Evolutionary conservation across 768 basidiomycete species (phyloP).

Genomic region (Nidula microcarpa): DNA sequence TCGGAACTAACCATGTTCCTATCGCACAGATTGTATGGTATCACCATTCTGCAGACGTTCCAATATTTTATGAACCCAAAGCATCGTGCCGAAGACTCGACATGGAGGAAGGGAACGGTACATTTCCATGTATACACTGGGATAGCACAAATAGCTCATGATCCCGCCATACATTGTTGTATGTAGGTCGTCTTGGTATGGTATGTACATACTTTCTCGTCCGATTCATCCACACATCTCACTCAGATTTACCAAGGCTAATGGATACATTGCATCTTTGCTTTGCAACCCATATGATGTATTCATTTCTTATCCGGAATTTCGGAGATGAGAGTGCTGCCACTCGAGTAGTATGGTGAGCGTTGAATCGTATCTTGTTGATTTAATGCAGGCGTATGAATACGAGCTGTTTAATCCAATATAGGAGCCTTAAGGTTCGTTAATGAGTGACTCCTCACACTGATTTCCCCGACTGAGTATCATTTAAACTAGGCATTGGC

Average conservation of each 20-base stretch:
- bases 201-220: slow-evolving; percentile 7
- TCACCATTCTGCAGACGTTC: slow-evolving; percentile 23
- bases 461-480: background rate
- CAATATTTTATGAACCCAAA: slow-evolving; percentile 18
- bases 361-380: background rate
- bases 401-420: background rate
- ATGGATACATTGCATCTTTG: slow-evolving; percentile 21
- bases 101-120: slow-evolving; percentile 15
- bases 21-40: slow-evolving; percentile 20
- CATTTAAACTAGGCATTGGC: slow-evolving; percentile 12
- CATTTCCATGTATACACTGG: slow-evolving; percentile 1
- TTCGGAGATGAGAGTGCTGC: slow-evolving; percentile 11
- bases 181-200: slow-evolving; percentile 15
- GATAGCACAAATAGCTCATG: background rate
- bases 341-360: slow-evolving; percentile 19
- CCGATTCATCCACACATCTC: background rate
- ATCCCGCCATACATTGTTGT: background rate
- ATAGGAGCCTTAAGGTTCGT: slow-evolving; percentile 26
- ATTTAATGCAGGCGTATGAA: background rate
- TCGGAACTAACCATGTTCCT: background rate
- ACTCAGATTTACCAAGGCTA: slow-evolving; percentile 8
- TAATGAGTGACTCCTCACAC: background rate
- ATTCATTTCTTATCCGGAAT: slow-evolving; percentile 16
- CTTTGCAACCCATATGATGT: slow-evolving; percentile 23
- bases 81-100: slow-evolving; percentile 9